A percentile compares a stretch with the other conserved stretches of the same genome.
These are phyloP conservation scores for Fusarium sterilihyphosum DNA, from an alignment of 2,329 filamentous ascomycete species.

Conservation along the genomic window DNA sequence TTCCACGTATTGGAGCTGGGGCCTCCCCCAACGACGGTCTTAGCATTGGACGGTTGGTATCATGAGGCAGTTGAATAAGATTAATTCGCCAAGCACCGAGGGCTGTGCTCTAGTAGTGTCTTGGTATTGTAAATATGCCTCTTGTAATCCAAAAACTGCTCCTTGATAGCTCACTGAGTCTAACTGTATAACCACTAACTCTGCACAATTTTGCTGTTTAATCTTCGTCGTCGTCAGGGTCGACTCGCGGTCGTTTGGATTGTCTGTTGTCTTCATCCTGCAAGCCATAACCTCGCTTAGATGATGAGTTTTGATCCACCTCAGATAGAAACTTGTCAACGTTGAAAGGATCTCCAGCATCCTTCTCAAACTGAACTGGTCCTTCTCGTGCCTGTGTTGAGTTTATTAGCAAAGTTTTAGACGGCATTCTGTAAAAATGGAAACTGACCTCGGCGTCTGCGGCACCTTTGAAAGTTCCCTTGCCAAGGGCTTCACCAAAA, in stretches of 20 bases:
- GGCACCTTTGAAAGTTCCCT: slow-evolving; percentile 90
- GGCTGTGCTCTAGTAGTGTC: neutral
- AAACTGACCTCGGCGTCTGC: slow-evolving; percentile 78
- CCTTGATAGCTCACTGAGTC: slow-evolving; percentile 38
- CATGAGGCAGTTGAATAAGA: neutral
- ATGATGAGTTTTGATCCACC: slow-evolving; percentile 69
- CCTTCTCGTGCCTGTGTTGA: slow-evolving; percentile 76
- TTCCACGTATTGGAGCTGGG: slow-evolving; percentile 37
- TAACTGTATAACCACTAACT: slow-evolving; percentile 36
- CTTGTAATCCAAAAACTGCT: slow-evolving; percentile 18
- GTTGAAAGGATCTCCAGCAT: slow-evolving; percentile 85
- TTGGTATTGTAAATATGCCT: slow-evolving; percentile 17
- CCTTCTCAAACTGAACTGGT: slow-evolving; percentile 96
- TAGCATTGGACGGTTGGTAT: neutral
- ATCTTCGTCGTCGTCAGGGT: slow-evolving; percentile 63
- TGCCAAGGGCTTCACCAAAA: slow-evolving; percentile 86
- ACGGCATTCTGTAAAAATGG: neutral
- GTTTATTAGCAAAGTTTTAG: slow-evolving; percentile 44
- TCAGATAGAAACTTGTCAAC: slow-evolving; percentile 94
- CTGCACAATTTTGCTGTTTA: slow-evolving; percentile 19
- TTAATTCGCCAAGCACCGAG: neutral
- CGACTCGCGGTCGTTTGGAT: slow-evolving; percentile 80
- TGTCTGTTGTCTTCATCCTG: slow-evolving; percentile 70
- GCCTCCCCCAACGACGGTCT: neutral
- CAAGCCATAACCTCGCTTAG: slow-evolving; percentile 80